Evolutionary conservation across 768 basidiomycete genomes (phyloP), one percentile per base, ranked within the genome.

Genomic region (Phallus indusiatus): DNA sequence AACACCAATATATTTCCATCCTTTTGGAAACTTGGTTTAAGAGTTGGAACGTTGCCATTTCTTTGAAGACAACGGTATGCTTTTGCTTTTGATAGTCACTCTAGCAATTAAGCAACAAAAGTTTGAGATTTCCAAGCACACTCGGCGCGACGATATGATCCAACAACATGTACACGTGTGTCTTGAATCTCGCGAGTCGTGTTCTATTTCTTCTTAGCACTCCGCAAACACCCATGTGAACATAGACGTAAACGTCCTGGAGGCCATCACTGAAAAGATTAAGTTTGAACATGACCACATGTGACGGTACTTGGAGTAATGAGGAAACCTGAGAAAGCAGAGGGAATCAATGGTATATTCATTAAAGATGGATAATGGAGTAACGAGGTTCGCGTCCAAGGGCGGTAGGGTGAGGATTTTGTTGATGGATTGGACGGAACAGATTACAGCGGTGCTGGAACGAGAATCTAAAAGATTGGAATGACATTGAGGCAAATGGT

Each of bases 341-440:
- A 36, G 12, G 50, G 3, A 48, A 18, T 59, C 36, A 35, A 33
- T 5, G 35, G 46, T 49, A 42, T 36, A 54, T 6, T 56, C 28
- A 11, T n/a, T 60, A 48, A 47, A 66, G 10, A 37, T 21, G 47
- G 14, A 56, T 7, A 42, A 47, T 53, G 53, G 5, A 83, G 72
- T 98, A 96, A 22, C 96, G 82, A 11, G 94, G 91, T 74, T 99
- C 96, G 58, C 90, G 86, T 54, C 96, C 96, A 60, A 88, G 78
- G 63, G 96, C 85, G 61, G 97, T 86, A 49, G 85, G 80, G 66
- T 91, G 85, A 18, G 94, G 93, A 69, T 89, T 55, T 91, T 91
- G 72, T 94, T 95, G 68, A 99, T 95, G 46, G 94, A 97, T 72
- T 98, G 96, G 67, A 98, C 98, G 37, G 96, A 96, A 73, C 98